phyloP scores from a whole-genome alignment of 371 early-diverging fungal genomes.

The Cokeromyces recurvatus region DNA sequence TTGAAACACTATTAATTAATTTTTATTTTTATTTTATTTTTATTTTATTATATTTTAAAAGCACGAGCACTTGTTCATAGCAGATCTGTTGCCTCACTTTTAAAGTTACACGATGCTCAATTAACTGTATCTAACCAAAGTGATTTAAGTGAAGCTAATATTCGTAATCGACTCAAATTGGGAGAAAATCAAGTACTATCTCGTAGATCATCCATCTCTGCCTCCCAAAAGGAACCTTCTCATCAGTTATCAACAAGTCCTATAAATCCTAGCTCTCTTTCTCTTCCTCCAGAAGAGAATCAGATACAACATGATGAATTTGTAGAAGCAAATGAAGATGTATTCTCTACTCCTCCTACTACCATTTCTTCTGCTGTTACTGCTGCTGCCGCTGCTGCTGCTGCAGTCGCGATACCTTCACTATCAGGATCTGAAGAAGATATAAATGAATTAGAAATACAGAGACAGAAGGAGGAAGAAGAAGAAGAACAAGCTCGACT shows the following conservation, averaged over 20 bases:
- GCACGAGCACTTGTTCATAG: slow-evolving; percentile 72
- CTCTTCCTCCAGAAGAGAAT: too few species aligned
- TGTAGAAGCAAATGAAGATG: not conserved
- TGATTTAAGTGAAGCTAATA: slow-evolving; percentile 37
- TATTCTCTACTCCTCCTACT: too few species aligned
- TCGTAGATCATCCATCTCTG: slow-evolving; percentile 33
- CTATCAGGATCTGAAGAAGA: too few species aligned
- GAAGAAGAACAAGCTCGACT: not conserved
- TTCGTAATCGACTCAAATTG: slow-evolving; percentile 38
- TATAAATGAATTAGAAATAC: not conserved
- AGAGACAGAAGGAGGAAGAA: slow-evolving; percentile 6
- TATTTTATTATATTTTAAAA: too few species aligned
- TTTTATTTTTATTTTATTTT: too few species aligned
- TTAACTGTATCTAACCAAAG: slow-evolving; percentile 42
- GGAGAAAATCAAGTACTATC: slow-evolving; percentile 29
- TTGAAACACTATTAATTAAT: too few species aligned
- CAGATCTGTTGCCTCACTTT: slow-evolving; percentile 57
- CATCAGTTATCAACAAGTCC: slow-evolving; percentile 23
- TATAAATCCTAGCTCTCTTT: too few species aligned
- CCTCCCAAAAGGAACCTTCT: slow-evolving; percentile 31
- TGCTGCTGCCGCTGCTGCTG: not conserved
- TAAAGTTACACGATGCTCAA: slow-evolving; percentile 51
- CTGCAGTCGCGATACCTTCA: too few species aligned
- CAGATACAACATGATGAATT: too few species aligned
- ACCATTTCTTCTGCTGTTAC: slow-evolving; percentile 4